phyloP scores from a whole-genome alignment of 129 eudicot genomes.

The Ambrosia trifida region DNA sequence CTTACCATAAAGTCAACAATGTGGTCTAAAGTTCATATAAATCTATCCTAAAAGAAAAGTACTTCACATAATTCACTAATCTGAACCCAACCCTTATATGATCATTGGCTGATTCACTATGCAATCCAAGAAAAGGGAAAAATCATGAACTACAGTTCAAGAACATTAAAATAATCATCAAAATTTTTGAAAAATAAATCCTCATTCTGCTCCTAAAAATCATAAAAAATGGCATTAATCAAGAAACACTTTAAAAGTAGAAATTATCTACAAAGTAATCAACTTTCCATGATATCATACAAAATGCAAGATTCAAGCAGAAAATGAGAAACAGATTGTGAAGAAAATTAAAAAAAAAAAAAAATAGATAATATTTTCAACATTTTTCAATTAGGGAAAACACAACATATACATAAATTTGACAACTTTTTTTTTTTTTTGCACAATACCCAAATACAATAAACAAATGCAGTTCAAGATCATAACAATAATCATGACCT shows the following conservation, averaged over 20 bases:
- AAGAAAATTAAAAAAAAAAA: too few relatives aligned
- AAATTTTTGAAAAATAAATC: not conserved
- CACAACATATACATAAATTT: slow-evolving; percentile 11
- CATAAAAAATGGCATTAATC: too few relatives aligned
- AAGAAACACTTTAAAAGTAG: too few relatives aligned
- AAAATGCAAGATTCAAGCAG: too few relatives aligned
- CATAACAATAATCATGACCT: not conserved
- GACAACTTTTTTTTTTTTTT: too few relatives aligned
- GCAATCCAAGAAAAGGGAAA: too few relatives aligned
- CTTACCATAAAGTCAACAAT: not conserved
- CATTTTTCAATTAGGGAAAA: not conserved
- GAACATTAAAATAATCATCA: not conserved
- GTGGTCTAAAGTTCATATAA: not conserved
- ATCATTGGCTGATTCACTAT: slow-evolving; percentile 7
- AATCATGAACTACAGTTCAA: too few relatives aligned
- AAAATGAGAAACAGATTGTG: too few relatives aligned
- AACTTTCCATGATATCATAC: too few relatives aligned
- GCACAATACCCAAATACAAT: not conserved
- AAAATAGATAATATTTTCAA: not conserved
- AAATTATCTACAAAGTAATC: too few relatives aligned
- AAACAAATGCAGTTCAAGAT: not conserved
- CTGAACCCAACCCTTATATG: slow-evolving; percentile 13
- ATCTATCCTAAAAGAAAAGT: slow-evolving; percentile 1
- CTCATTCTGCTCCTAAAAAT: too few relatives aligned
- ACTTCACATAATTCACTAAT: slow-evolving; percentile 13